Evolutionary conservation across 129 eudicot species (phyloP), one percentile per base, ranked within the genome.

Genomic region (Tagetes patula): DNA sequence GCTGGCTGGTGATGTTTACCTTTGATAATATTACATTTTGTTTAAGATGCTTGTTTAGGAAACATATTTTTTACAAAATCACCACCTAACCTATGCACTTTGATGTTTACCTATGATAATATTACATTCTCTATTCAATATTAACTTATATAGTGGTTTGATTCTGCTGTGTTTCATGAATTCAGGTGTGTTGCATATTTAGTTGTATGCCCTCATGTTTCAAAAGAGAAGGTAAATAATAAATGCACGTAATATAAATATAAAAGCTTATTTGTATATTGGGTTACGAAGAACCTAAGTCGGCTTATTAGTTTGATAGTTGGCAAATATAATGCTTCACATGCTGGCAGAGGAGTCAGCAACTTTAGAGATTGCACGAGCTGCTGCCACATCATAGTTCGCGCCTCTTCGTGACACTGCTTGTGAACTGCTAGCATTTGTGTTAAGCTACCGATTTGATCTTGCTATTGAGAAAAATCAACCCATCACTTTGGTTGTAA

Each of bases 271-370:
- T 59, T 20, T 4, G 38, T 4, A 45, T 62, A 36, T 66, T 31
- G 33, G 47, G n/a, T 67, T 79, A 52, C n/a, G 43, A 20, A 47
- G 30, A 52, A 30, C 42, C 69, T 52, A 69, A 67, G 49, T 30
- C 55, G 36, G 52, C 13, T 8, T 36, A 39, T 64, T 43, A 63
- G 41, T 14, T 41, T 72, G 68, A 69, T 75, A 92, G 98, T 96
- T 94, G 62, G 98, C 98, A 8, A 94, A 94, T 78, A 94, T 94
- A 50, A 83, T 94, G 79, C 97, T 94, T 74, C 98, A 32, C 98
- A 90, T 88, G 89, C 98, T 76, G 91, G 97, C 56, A 86, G 93
- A 75, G 92, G 93, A 72, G 97, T 97, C 50, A 79, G 96, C 98
- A 37, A 93, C 98, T 62, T 96, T 96, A 33, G 93, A 90, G 83